Conservation (phyloP, 768 basidiomycete species). For the Leccinum longicurvipes region DNA sequence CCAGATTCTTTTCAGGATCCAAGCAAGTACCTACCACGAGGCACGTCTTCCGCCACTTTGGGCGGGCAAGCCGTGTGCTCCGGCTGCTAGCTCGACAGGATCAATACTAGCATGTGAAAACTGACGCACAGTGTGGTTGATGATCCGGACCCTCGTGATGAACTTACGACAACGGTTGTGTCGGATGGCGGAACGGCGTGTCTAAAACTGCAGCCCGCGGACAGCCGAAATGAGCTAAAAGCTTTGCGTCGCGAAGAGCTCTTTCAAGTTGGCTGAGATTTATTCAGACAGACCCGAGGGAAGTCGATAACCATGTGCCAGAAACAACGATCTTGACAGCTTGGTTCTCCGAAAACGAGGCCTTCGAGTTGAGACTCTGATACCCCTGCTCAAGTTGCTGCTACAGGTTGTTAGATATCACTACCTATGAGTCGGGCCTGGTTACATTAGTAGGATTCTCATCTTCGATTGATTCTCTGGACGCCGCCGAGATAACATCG, state of each 20-base stretch:
- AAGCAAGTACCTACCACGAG: neutral
- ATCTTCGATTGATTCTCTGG: neutral
- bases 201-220: neutral
- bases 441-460: neutral
- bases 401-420: neutral
- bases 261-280: neutral
- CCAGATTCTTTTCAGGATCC: neutral
- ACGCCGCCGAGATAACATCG: neutral
- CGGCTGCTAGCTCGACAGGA: neutral
- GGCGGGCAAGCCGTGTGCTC: neutral
- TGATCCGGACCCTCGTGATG: neutral
- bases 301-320: neutral
- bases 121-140: neutral
- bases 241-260: neutral
- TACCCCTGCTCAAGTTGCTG: neutral
- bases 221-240: neutral
- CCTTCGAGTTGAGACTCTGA: too few species aligned
- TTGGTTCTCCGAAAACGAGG: neutral
- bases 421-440: neutral
- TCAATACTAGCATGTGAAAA: neutral
- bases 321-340: neutral
- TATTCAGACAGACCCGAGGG: neutral
- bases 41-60: neutral
- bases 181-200: neutral
- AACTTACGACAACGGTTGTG: neutral